Conservation (phyloP, 495 filamentous ascomycete species). For the Echria macrotheca region DNA sequence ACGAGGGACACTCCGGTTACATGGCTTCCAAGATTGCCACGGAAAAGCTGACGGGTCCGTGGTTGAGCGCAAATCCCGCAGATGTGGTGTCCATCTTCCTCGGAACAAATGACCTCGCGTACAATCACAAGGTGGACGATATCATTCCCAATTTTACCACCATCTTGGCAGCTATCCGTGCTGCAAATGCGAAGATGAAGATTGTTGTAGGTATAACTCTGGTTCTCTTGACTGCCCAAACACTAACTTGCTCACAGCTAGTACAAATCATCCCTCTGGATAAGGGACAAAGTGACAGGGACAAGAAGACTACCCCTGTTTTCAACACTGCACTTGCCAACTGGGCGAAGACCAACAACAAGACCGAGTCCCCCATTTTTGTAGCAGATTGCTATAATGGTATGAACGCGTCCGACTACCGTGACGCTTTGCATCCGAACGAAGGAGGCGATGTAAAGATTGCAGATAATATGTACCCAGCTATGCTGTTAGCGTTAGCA, state of each 20-base stretch:
- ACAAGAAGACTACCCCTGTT: constrained; percentile 33
- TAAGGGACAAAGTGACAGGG: constrained; percentile 24
- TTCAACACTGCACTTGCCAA: constrained; percentile 44
- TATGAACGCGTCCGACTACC: constrained; percentile 34
- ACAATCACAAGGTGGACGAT: constrained; percentile 36
- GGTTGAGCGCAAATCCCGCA: constrained; percentile 42
- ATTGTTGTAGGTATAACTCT: constrained; percentile 38
- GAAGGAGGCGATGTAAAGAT: constrained; percentile 42
- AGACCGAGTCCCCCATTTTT: constrained; percentile 44
- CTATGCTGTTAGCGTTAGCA: constrained; percentile 34
- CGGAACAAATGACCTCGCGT: constrained; percentile 48
- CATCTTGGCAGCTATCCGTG: constrained; percentile 41
- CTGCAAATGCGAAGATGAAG: constrained; percentile 41
- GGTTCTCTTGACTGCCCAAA: background rate
- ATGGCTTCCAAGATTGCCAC: constrained; percentile 45
- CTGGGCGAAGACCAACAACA: constrained; percentile 41
- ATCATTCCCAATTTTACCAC: constrained; percentile 45
- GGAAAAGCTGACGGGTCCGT: constrained; percentile 42
- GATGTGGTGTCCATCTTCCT: constrained; percentile 49
- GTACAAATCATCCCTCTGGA: constrained; percentile 49
- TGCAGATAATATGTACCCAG: constrained; percentile 39
- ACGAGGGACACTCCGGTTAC: constrained; percentile 51
- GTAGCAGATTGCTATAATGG: constrained; percentile 48
- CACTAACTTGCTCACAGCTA: constrained; percentile 33
- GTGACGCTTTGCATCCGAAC: constrained; percentile 49